Conservation (phyloP, 176 grass and related monocot species). For the Tillandsia fasciculata region DNA sequence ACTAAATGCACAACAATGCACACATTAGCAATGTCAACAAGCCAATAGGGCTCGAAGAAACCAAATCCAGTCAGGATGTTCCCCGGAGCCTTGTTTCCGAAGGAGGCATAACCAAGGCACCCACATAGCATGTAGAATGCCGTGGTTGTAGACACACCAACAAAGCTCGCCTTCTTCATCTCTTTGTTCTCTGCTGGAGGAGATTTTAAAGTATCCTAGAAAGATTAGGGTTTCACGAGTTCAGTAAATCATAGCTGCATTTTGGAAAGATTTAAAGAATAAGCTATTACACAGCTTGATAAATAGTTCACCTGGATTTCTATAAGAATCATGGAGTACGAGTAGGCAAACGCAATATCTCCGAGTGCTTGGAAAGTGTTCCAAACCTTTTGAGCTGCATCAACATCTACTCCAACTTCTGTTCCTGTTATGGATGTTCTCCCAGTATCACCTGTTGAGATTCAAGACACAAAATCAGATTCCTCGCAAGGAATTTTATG, state of each 20-base stretch:
- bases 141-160: conserved; percentile 68
- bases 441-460: conserved; percentile 32
- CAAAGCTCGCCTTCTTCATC: conserved; percentile 68
- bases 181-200: conserved; percentile 76
- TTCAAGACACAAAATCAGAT: background rate
- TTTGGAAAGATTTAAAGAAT: background rate
- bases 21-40: conserved; percentile 66
- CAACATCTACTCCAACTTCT: conserved; percentile 58
- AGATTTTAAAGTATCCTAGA: conserved; percentile 68
- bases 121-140: conserved; percentile 76
- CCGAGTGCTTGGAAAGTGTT: conserved; percentile 64
- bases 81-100: conserved; percentile 62
- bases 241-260: background rate
- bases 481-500: background rate
- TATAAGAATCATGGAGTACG: conserved; percentile 83
- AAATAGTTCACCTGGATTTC: conserved; percentile 64
- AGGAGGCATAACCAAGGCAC: conserved; percentile 72
- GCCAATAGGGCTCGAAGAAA: conserved; percentile 82
- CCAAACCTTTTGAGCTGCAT: conserved; percentile 71
- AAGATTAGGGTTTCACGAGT: background rate
- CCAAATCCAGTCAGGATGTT: conserved; percentile 91
- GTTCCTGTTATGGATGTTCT: conserved; percentile 54
- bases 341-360: conserved; percentile 85
- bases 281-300: background rate
- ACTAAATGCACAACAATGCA: conserved; percentile 84